Evolutionary conservation across 2,329 filamentous ascomycete species (phyloP).

Genomic region (Penicillium sp.): DNA sequence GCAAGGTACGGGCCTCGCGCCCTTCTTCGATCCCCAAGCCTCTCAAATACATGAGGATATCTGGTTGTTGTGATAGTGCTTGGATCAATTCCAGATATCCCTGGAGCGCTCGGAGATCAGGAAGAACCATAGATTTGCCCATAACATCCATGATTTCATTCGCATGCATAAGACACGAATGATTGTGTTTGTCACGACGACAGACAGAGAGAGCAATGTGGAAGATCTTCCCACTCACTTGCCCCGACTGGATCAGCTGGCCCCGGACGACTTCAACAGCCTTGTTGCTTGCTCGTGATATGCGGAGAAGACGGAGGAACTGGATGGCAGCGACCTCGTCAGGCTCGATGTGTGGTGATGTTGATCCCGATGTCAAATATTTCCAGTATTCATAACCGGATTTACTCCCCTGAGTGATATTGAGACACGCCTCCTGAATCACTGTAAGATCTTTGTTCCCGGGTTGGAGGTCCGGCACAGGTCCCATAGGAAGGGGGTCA

Average conservation of each 20-base stretch:
- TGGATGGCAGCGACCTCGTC: conserved; percentile 70
- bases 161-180: conserved; percentile 66
- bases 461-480: conserved; percentile 40
- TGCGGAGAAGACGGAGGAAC: conserved; percentile 67
- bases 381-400: conserved; percentile 78
- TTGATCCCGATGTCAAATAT: conserved; percentile 57
- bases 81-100: conserved; percentile 32
- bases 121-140: conserved; percentile 36
- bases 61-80: conserved; percentile 26
- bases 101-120: conserved; percentile 31
- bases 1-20: conserved; percentile 15
- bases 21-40: conserved; percentile 25
- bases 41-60: conserved; percentile 29
- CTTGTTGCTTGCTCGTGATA: conserved; percentile 65
- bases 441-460: conserved; percentile 66
- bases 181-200: conserved; percentile 73
- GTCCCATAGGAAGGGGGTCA: conserved; percentile 30
- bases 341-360: conserved; percentile 62
- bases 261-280: conserved; percentile 60
- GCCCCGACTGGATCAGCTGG: conserved; percentile 49
- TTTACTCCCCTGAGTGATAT: conserved; percentile 60
- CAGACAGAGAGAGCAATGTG: conserved; percentile 74
- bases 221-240: conserved; percentile 59
- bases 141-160: conserved; percentile 67
- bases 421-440: conserved; percentile 62